A percentile compares a stretch with the other conserved stretches of the same genome.
Evolutionary conservation across 1,284 basidiomycete species (phyloP).

Genomic region (Ceratobasidium theobromae): DNA sequence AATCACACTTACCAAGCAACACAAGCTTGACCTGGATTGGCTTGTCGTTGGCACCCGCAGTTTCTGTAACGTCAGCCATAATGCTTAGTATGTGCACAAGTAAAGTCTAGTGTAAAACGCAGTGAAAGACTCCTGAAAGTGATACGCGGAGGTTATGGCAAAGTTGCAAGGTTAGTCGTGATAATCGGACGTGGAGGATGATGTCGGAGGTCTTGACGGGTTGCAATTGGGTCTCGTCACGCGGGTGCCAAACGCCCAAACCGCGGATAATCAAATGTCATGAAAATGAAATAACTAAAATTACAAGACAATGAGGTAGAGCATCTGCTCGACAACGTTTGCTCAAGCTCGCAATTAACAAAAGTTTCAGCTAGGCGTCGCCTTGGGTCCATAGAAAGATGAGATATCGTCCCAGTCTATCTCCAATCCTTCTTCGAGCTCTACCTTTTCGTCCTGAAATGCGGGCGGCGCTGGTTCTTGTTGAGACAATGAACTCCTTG

Average conservation of each 20-base stretch:
- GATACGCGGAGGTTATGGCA: neutral
- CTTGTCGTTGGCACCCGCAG: constrained; percentile 55
- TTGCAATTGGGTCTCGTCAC: neutral
- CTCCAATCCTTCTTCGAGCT: constrained; percentile 54
- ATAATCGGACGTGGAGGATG: constrained; percentile 29
- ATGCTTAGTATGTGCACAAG: constrained; percentile 1
- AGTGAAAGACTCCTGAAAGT: neutral
- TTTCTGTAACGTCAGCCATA: constrained; percentile 43
- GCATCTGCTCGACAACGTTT: neutral
- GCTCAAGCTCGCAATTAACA: neutral
- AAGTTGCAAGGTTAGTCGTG: constrained; percentile 10
- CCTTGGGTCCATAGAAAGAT: constrained; percentile 49
- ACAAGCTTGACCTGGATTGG: constrained; percentile 91
- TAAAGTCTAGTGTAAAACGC: constrained; percentile 10
- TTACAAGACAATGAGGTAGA: neutral
- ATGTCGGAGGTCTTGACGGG: constrained; percentile 8
- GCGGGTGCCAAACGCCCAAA: constrained; percentile 4
- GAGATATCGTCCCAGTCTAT: constrained; percentile 45
- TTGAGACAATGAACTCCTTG: too few relatives aligned
- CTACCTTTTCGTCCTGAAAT: constrained; percentile 40
- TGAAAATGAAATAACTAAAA: constrained; percentile 21
- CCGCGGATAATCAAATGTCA: constrained; percentile 20
- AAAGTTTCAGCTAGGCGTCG: neutral
- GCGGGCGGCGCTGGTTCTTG: constrained; percentile 17
- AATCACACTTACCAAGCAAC: constrained; percentile 63